These are phyloP conservation scores for Dioscorea cayenensis DNA, from an alignment of 116 monocot genomes.

Conservation along the genomic window DNA sequence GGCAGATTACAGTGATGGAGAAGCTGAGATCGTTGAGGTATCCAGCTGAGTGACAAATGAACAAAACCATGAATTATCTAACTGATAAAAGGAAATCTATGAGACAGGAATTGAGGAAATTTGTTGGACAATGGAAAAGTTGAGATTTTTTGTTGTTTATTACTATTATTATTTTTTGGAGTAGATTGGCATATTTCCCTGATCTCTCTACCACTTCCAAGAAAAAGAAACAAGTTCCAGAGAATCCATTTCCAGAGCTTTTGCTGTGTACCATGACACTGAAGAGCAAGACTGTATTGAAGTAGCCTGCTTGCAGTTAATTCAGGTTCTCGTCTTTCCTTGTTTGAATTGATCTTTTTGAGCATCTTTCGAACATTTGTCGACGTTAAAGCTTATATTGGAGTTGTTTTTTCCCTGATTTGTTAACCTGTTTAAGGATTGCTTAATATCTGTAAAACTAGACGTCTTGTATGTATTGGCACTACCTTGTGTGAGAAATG, in stretches of 20 bases:
- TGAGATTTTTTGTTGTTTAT: background rate
- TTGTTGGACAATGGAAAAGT: background rate
- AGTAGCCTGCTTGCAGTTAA: background rate
- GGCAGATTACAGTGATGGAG: conserved; percentile 71
- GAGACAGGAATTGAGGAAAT: background rate
- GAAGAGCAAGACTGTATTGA: background rate
- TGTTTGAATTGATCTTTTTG: background rate
- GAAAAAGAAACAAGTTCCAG: background rate
- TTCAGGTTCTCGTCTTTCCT: background rate
- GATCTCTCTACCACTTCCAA: background rate
- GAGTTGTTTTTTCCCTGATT: background rate
- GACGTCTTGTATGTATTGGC: background rate
- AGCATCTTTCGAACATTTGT: background rate
- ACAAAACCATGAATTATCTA: background rate
- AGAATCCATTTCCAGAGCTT: conserved; percentile 7
- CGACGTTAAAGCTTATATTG: background rate
- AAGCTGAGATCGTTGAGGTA: conserved; percentile 53
- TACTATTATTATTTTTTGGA: background rate
- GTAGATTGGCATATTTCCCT: background rate
- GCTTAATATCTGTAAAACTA: too few relatives aligned
- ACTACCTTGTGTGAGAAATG: background rate
- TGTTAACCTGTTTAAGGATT: background rate
- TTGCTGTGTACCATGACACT: background rate
- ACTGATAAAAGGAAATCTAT: background rate
- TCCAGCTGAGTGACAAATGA: conserved; percentile 14